Evolutionary conservation across 805 yeast genomes (phyloP).

Genomic region (Teunomyces panamensis): DNA sequence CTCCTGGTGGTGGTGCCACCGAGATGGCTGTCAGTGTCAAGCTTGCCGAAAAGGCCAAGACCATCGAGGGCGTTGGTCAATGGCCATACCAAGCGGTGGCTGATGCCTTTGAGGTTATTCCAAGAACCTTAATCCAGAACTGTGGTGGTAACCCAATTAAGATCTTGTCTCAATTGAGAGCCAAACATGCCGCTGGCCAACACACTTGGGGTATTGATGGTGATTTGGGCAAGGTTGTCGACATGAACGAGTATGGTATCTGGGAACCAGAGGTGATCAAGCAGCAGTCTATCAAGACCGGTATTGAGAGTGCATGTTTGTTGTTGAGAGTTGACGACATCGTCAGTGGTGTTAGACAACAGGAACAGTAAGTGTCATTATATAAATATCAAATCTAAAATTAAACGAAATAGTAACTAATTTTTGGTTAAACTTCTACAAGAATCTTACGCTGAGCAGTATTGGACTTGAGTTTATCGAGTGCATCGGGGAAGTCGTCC

Average conservation of each 20-base stretch:
- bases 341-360: constrained; percentile 87
- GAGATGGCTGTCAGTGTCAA: constrained; percentile 96
- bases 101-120: constrained; percentile 97
- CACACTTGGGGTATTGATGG: constrained; percentile 92
- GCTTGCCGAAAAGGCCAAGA: constrained; percentile 85
- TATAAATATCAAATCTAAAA: not conserved
- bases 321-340: constrained; percentile 95
- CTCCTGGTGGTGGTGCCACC: constrained; percentile 99
- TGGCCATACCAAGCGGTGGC: constrained; percentile 99
- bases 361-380: constrained; percentile 8
- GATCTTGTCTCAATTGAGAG: constrained; percentile 84
- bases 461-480: constrained; percentile 44
- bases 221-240: constrained; percentile 88
- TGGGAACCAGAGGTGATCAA: constrained; percentile 99
- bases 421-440: constrained; percentile 20
- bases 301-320: constrained; percentile 94
- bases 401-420: not conserved
- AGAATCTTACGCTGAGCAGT: constrained; percentile 68
- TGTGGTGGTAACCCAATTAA: constrained; percentile 97
- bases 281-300: constrained; percentile 96
- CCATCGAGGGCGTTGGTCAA: constrained; percentile 91
- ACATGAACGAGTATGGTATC: constrained; percentile 92
- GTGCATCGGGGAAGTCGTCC: constrained; percentile 49
- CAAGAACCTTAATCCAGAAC: constrained; percentile 94
- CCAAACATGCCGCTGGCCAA: constrained; percentile 91